Percentiles rank a stretch among this genome's conserved stretches.
phyloP scores from a whole-genome alignment of 2,329 filamentous ascomycete species.

The Diaporthe aspalathi region DNA sequence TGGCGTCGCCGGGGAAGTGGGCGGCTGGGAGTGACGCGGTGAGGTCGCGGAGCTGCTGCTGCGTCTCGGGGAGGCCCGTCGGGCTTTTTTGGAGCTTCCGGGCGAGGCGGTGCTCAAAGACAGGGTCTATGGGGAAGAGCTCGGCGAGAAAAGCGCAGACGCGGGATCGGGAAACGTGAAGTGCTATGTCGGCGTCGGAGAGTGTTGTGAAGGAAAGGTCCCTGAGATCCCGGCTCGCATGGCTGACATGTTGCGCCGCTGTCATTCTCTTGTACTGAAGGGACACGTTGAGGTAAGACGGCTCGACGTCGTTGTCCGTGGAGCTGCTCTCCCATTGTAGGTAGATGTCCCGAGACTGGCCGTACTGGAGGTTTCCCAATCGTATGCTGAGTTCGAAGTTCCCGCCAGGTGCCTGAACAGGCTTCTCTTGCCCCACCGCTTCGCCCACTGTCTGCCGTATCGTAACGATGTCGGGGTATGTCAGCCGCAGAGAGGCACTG shows the following conservation, averaged over 20 bases:
- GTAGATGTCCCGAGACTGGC: slow-evolving; percentile 69
- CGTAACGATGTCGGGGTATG: slow-evolving; percentile 50
- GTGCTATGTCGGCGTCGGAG: slow-evolving; percentile 53
- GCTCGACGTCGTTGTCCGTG: slow-evolving; percentile 16
- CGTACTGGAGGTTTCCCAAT: slow-evolving; percentile 68
- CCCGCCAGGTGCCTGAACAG: slow-evolving; percentile 34
- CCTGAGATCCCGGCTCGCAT: slow-evolving; percentile 40
- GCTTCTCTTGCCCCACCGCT: slow-evolving; percentile 48
- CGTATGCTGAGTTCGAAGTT: slow-evolving; percentile 50
- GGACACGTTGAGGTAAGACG: slow-evolving; percentile 47
- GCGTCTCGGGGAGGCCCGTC: slow-evolving; percentile 32
- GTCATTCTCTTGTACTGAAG: slow-evolving; percentile 51
- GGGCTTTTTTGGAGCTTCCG: not conserved
- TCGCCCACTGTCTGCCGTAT: slow-evolving; percentile 55
- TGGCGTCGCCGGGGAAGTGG: slow-evolving; percentile 48
- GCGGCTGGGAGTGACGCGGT: slow-evolving; percentile 51
- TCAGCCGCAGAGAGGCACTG: slow-evolving; percentile 56
- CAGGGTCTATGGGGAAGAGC: slow-evolving; percentile 53
- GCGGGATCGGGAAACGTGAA: slow-evolving; percentile 63
- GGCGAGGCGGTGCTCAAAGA: slow-evolving; percentile 51
- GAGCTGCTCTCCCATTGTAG: slow-evolving; percentile 50
- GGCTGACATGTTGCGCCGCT: slow-evolving; percentile 23
- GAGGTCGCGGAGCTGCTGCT: slow-evolving; percentile 47
- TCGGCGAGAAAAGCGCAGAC: slow-evolving; percentile 63
- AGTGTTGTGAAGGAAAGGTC: slow-evolving; percentile 43